phyloP scores from a whole-genome alignment of 2,329 filamentous ascomycete genomes.

The Trichoderma koningiopsis region DNA sequence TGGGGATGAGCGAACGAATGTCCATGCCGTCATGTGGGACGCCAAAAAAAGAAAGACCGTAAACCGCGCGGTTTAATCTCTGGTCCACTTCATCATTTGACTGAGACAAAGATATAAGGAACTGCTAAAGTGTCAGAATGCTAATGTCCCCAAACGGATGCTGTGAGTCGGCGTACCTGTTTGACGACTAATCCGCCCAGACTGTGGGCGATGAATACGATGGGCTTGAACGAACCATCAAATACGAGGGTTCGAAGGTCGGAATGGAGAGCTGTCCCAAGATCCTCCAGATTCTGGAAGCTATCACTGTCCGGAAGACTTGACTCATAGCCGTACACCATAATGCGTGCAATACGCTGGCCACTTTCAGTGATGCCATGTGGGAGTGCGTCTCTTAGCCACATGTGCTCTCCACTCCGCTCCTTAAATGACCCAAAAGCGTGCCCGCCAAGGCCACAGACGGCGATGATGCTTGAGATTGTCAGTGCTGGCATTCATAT shows the following conservation, averaged over 20 bases:
- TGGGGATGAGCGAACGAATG: slow-evolving; percentile 19
- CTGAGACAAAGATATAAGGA: neutral
- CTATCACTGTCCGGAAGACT: slow-evolving; percentile 28
- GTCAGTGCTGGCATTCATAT: too few species aligned
- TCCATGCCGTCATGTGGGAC: slow-evolving; percentile 27
- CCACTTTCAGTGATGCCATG: slow-evolving; percentile 26
- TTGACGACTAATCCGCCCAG: slow-evolving; percentile 25
- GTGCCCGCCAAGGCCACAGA: slow-evolving; percentile 33
- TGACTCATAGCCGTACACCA: slow-evolving; percentile 36
- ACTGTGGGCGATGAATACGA: slow-evolving; percentile 16
- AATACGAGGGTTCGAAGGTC: neutral
- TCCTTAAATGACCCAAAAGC: slow-evolving; percentile 39
- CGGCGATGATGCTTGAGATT: too few species aligned
- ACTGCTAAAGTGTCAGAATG: too few species aligned
- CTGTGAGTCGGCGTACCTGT: slow-evolving; percentile 6
- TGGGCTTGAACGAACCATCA: too few species aligned
- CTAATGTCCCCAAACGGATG: neutral
- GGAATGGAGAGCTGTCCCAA: neutral
- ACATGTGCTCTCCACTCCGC: slow-evolving; percentile 33
- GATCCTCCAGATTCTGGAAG: slow-evolving; percentile 22
- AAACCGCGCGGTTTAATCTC: slow-evolving; percentile 11
- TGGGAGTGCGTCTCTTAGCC: slow-evolving; percentile 36
- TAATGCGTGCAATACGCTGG: slow-evolving; percentile 29
- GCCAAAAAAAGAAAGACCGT: slow-evolving; percentile 27
- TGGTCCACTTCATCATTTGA: slow-evolving; percentile 13